phyloP scores from a whole-genome alignment of 1,284 basidiomycete genomes.

The Ceratobasidium sp. region DNA sequence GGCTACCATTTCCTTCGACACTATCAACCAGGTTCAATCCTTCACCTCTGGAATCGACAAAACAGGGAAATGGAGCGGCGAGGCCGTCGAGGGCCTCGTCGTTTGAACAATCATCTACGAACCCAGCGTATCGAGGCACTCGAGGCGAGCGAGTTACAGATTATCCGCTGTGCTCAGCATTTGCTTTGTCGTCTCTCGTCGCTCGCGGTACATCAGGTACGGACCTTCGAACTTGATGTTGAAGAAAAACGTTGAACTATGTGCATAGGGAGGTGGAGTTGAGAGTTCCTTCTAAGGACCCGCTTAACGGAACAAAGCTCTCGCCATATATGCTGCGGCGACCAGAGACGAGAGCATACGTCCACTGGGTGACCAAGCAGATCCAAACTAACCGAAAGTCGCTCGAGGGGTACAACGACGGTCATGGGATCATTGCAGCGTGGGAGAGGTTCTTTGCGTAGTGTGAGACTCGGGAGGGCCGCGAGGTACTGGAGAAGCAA shows the following conservation, averaged over 20 bases:
- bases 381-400: slow-evolving; percentile 46
- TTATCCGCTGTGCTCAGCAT: slow-evolving; percentile 82
- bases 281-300: too few relatives aligned
- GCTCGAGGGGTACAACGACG: slow-evolving; percentile 33
- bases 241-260: slow-evolving; percentile 91
- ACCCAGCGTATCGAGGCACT: slow-evolving; percentile 57
- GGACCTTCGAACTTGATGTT: slow-evolving; percentile 99
- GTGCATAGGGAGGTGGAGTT: slow-evolving; percentile 66
- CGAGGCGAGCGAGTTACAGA: slow-evolving; percentile 52
- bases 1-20: slow-evolving; percentile 69
- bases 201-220: slow-evolving; percentile 99
- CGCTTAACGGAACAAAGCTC: slow-evolving; percentile 58
- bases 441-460: slow-evolving; percentile 85
- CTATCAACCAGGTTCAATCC: slow-evolving; percentile 75
- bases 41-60: slow-evolving; percentile 80
- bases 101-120: slow-evolving; percentile 79
- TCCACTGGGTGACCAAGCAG: slow-evolving; percentile 71
- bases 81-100: slow-evolving; percentile 95
- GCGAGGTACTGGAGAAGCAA: slow-evolving; percentile 55
- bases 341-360: slow-evolving; percentile 75
- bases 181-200: too few relatives aligned
- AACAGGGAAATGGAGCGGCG: slow-evolving; percentile 84
- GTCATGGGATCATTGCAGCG: slow-evolving; percentile 83
- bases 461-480: slow-evolving; percentile 66
- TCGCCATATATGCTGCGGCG: slow-evolving; percentile 74